These are phyloP conservation scores for Beauveria medogensis DNA, from an alignment of 2,329 filamentous ascomycete species.

Conservation along the genomic window DNA sequence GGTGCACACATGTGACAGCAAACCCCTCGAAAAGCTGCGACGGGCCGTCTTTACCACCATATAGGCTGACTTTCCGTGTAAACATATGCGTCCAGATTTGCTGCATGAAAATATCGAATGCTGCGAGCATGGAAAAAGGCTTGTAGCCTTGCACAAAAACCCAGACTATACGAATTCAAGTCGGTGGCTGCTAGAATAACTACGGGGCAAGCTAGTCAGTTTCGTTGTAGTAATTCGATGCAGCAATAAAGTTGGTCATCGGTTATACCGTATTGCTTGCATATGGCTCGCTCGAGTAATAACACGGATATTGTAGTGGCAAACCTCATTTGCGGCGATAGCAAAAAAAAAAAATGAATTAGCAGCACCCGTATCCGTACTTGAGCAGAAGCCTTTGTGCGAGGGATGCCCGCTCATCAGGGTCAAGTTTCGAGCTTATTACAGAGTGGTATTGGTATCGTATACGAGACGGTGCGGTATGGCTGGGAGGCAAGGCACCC, in stretches of 20 bases:
- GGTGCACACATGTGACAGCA: background rate
- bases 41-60: background rate
- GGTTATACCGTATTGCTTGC: background rate
- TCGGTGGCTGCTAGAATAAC: background rate
- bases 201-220: background rate
- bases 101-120: background rate
- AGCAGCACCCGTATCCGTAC: no score
- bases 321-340: background rate
- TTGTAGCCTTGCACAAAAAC: background rate
- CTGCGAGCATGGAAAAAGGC: background rate
- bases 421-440: slow-evolving; percentile 6
- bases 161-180: background rate
- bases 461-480: slow-evolving; percentile 3
- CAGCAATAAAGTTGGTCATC: background rate
- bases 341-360: background rate
- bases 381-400: background rate
- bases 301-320: background rate
- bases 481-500: background rate
- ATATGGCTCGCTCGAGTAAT: background rate
- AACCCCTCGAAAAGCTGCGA: background rate
- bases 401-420: background rate
- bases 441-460: background rate
- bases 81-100: background rate
- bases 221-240: background rate
- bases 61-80: background rate